Evolutionary conservation across 345 rosid genomes (phyloP), one percentile per base, ranked within the genome.

Genomic region (Eucalyptus sp.): DNA sequence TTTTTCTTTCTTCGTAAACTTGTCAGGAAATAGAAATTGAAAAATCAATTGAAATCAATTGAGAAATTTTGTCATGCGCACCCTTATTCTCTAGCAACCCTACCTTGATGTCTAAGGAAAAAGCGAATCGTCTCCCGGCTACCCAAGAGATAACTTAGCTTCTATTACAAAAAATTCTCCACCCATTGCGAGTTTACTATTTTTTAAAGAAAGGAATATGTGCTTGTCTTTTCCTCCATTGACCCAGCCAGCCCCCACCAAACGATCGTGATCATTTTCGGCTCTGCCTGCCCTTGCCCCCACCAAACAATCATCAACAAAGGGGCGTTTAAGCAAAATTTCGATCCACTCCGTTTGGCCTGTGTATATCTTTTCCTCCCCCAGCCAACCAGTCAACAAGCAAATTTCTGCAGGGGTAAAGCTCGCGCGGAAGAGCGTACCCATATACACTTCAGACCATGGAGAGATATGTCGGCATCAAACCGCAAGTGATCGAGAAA

Each of bases 401-500:
- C 46, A 71, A 37, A 71, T 71, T 37, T 37, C 27, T 76, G 83
- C 83, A 76, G 46, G 43, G 13, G 83, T 52, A 37, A 37, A 76
- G 46, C 48, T 76, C 83, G 2, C 81, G 13, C 12, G 11, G 48
- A 76, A 20, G 83, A 37, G 11, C 27, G 0, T 76, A 20, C 25
- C 43, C 46, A 10, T 37, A 10, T 20, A 37, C 25, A 76, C 27
- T 24, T 62, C 27, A 76, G 83, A 37, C 8, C 83, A 76, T 76
- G 64, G 86, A 37, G n/a, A 80, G 48, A 50, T n/a, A 13, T 16
- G 71, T 88, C n/a, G 91, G 92, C 60, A 87, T 94, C 84, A 87
- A 13, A 81, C 92, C 54, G 71, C 95, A 93, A 87, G 62, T 90
- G 25, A 90, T 94, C 93, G 87, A 60, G 93, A 88, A 86, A 80